Percentiles rank a stretch among this genome's conserved stretches.
Evolutionary conservation across 2,329 filamentous ascomycete species (phyloP).

Genomic region (Boeremia lycopersici): DNA sequence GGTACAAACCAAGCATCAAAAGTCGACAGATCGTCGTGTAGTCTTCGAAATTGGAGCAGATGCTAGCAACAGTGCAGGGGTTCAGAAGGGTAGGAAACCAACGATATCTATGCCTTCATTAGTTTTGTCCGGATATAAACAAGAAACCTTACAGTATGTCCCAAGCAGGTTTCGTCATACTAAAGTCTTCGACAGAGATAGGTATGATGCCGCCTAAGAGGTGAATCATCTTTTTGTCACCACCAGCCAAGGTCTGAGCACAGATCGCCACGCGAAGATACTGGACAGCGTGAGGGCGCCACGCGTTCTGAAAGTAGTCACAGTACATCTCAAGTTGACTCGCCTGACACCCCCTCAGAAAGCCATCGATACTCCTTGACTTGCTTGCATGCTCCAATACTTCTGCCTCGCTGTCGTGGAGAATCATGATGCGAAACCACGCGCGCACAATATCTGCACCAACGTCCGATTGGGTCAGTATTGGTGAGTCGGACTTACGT

Average conservation of each 20-base stretch:
- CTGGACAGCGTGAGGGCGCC: constrained; percentile 36
- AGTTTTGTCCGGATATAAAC: too few relatives aligned
- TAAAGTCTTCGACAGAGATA: constrained; percentile 29
- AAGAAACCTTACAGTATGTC: too few relatives aligned
- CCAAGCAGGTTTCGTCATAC: constrained; percentile 38
- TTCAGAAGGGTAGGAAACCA: constrained; percentile 38
- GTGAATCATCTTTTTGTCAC: constrained; percentile 31
- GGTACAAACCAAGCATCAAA: constrained; percentile 33
- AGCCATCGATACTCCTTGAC: constrained; percentile 31
- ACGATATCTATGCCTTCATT: constrained; percentile 27
- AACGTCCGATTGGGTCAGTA: constrained; percentile 19
- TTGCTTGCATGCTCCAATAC: constrained; percentile 30
- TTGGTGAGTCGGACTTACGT: not conserved
- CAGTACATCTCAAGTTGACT: constrained; percentile 37
- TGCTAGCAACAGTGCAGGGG: constrained; percentile 32
- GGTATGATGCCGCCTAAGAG: constrained; percentile 34
- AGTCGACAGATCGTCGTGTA: constrained; percentile 38
- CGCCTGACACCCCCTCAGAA: constrained; percentile 29
- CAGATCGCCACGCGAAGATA: constrained; percentile 38
- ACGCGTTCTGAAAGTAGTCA: constrained; percentile 40
- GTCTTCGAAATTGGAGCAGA: constrained; percentile 40
- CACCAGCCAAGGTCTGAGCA: constrained; percentile 32
- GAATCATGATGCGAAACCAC: constrained; percentile 41
- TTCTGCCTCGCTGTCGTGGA: constrained; percentile 37
- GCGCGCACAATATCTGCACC: constrained; percentile 34